phyloP scores from a whole-genome alignment of 257 asterid species.

The Gentiana dahurica region DNA sequence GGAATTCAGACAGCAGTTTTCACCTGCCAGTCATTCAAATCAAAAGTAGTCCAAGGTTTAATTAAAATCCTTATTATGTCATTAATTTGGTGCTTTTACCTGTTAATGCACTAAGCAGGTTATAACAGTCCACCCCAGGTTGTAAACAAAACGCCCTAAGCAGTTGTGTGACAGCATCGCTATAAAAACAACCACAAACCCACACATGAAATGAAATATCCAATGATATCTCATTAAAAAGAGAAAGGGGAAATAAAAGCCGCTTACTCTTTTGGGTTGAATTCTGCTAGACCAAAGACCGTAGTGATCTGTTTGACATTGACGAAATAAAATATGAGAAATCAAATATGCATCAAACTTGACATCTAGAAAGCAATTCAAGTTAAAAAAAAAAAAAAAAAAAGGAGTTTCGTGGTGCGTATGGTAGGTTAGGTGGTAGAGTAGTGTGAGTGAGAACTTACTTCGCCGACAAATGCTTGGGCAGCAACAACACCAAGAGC shows the following conservation, averaged over 20 bases:
- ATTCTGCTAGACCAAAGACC: constrained; percentile 54
- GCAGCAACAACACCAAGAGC: constrained; percentile 48
- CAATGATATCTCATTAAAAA: neutral
- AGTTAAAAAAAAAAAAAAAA: neutral
- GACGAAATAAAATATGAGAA: neutral
- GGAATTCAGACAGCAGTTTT: constrained; percentile 30
- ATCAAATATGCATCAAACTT: neutral
- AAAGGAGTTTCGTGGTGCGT: constrained; percentile 2
- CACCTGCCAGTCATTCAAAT: constrained; percentile 7
- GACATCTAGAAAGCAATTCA: no score
- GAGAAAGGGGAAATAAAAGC: neutral
- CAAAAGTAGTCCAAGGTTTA: neutral
- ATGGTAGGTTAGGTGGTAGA: neutral
- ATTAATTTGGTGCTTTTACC: constrained; percentile 9
- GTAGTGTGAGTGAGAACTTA: constrained; percentile 6
- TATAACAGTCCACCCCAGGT: constrained; percentile 18
- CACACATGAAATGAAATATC: neutral
- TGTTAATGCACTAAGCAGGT: constrained; percentile 25
- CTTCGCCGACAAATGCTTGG: constrained; percentile 66
- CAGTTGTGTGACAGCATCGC: constrained; percentile 23
- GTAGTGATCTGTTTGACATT: constrained; percentile 40
- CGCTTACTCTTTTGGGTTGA: constrained; percentile 24
- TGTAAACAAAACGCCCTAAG: constrained; percentile 13
- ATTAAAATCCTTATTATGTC: neutral
- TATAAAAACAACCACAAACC: neutral